phyloP scores from a whole-genome alignment of 1,139 yeast species.

The Pneumocystis oryctolagi region DNA sequence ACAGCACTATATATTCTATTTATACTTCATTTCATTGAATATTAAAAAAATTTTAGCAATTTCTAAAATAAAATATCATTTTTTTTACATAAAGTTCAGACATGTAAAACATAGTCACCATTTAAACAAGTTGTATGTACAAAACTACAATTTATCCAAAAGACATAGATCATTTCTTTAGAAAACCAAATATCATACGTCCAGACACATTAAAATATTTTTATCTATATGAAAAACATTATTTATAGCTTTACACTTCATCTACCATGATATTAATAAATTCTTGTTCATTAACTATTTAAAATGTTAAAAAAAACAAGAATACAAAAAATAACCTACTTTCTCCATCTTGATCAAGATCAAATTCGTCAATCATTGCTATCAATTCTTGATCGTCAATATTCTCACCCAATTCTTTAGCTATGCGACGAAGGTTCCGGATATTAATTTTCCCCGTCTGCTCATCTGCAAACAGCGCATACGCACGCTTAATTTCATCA shows the following conservation, averaged over 20 bases:
- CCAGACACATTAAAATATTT: background rate
- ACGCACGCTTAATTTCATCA: slow-evolving; percentile 85
- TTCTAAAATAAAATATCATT: background rate
- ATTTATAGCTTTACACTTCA: slow-evolving; percentile 2
- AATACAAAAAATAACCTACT: slow-evolving; percentile 23
- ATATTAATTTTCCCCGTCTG: slow-evolving; percentile 72
- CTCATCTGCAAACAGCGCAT: slow-evolving; percentile 78
- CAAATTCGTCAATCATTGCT: slow-evolving; percentile 97
- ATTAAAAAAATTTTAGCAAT: background rate
- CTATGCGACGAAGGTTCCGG: slow-evolving; percentile 72
- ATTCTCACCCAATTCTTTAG: slow-evolving; percentile 85
- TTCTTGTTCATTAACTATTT: slow-evolving; percentile 59
- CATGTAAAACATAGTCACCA: background rate
- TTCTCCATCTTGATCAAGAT: slow-evolving; percentile 90
- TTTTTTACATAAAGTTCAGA: no score
- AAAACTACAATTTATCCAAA: background rate
- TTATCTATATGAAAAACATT: background rate
- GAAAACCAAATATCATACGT: background rate
- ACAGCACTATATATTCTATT: no score
- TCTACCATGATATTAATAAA: slow-evolving; percentile 52
- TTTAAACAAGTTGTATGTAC: background rate
- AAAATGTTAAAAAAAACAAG: background rate
- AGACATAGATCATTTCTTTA: background rate
- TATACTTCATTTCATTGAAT: no score
- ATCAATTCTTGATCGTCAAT: slow-evolving; percentile 80